Evolutionary conservation across 768 basidiomycete genomes (phyloP), one percentile per base, ranked within the genome.

Genomic region (Amanita muscaria): DNA sequence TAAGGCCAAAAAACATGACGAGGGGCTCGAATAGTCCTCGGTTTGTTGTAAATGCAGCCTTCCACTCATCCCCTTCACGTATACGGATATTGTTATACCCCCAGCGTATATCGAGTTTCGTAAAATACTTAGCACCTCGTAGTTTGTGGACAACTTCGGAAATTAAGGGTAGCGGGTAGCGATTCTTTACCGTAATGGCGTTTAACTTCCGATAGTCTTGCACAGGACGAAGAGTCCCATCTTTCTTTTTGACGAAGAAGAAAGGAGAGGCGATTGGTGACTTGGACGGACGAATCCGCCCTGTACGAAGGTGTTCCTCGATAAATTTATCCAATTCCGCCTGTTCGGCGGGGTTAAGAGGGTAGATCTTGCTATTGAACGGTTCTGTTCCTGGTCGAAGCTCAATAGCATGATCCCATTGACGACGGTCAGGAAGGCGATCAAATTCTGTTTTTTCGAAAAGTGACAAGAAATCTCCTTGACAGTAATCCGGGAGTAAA

Each of bases 41-140:
- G 12, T 63, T 57, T 0, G 61, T 66, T 1, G 39, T 46, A 53
- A 75, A 74, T 0, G 67, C 64, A 0, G 64, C 68, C 50, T 74
- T 74, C 63, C 62, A 66, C 49, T 71, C 56, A 46, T 73, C 61
- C 3, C 69, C 70, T 33, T 64, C 56, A 10, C 59, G 59, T 18
- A 74, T 64, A 2, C 65, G 52, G n/a, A 74, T 51, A 10, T 68
- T 65, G 50, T 73, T 65, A 49, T 62, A 74, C 0, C 63, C 67
- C 34, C 59, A 56, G 4, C 56, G 48, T 4, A 74, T 56, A 50
- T 76, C 69, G 9, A 74, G 44, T 34, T 63, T 63, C 1, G 62
- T 59, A 49, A 64, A 70, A 23, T 57, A 39, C 7, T 47, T 48
- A 0, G 60, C 53, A 3, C 47, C 46, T 12, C 49, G 50, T 1